These are phyloP conservation scores for Vararia minispora DNA, from an alignment of 768 basidiomycete species.

Conservation along the genomic window DNA sequence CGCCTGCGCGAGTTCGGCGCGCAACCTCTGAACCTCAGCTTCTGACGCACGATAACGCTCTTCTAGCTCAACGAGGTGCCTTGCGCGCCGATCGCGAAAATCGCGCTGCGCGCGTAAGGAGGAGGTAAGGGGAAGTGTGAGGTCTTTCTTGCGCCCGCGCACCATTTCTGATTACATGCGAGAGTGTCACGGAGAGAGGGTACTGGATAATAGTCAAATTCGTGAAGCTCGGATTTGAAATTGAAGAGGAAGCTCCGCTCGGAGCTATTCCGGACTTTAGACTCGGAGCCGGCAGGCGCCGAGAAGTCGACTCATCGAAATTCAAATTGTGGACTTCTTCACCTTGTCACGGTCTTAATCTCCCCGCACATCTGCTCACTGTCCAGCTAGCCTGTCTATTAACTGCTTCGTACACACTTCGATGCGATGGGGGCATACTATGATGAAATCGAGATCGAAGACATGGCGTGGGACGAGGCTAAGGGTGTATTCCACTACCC, in stretches of 20 bases:
- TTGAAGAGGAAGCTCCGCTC: no score
- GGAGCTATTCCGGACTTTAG: no score
- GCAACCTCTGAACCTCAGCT: conserved; percentile 9
- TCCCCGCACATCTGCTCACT: background rate
- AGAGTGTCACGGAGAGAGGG: background rate
- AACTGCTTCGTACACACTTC: background rate
- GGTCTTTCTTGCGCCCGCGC: conserved; percentile 12
- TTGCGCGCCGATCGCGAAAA: conserved; percentile 13
- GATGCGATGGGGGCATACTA: conserved; percentile 71
- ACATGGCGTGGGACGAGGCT: conserved; percentile 83
- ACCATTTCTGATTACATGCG: conserved; percentile 3
- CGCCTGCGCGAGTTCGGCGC: conserved; percentile 6
- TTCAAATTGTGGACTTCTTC: no score
- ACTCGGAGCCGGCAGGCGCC: no score
- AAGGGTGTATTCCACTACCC: conserved; percentile 90
- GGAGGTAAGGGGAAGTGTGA: conserved; percentile 9
- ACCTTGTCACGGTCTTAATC: background rate
- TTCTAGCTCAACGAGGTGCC: conserved; percentile 9
- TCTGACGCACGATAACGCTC: conserved; percentile 10
- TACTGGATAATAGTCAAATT: no score
- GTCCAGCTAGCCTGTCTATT: background rate
- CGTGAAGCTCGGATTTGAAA: conserved; percentile 5
- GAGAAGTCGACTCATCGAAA: no score
- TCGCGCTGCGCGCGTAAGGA: conserved; percentile 9
- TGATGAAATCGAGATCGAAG: conserved; percentile 96